A percentile compares a stretch with the other conserved stretches of the same genome.
These are phyloP conservation scores for Dendrobium officinale DNA, from an alignment of 106 monocot species.

Conservation along the genomic window DNA sequence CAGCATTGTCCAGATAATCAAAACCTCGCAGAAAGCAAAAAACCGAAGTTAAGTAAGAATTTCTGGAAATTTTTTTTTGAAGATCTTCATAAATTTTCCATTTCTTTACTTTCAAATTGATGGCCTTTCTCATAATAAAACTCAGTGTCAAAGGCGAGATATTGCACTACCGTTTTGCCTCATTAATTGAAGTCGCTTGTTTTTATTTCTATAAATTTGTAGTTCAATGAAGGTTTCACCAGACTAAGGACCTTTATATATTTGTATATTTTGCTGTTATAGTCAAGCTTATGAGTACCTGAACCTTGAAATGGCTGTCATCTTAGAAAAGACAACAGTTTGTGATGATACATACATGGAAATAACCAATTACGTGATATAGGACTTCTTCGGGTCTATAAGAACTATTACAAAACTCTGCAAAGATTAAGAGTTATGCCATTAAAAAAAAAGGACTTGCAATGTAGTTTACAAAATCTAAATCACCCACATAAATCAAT, in stretches of 20 bases:
- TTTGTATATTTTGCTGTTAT: neutral
- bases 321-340: neutral
- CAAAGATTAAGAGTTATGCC: neutral
- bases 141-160: neutral
- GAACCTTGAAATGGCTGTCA: neutral
- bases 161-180: neutral
- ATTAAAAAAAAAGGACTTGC: neutral
- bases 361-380: neutral
- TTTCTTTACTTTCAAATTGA: too few relatives aligned
- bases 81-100: too few relatives aligned
- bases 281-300: neutral
- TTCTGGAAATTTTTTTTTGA: too few relatives aligned
- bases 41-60: too few relatives aligned
- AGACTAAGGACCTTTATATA: neutral
- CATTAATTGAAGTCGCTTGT: neutral
- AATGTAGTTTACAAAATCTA: neutral
- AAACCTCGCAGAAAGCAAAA: too few relatives aligned
- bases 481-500: too few relatives aligned
- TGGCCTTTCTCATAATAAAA: too few relatives aligned
- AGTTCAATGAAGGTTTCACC: neutral
- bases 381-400: neutral
- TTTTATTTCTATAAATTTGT: conserved; percentile 1
- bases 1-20: too few relatives aligned
- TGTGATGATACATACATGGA: neutral
- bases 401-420: neutral